A percentile compares a stretch with the other conserved stretches of the same genome.
Conservation (phyloP, 805 yeast genomes). For the Saccharomyces eubayanus region DNA sequence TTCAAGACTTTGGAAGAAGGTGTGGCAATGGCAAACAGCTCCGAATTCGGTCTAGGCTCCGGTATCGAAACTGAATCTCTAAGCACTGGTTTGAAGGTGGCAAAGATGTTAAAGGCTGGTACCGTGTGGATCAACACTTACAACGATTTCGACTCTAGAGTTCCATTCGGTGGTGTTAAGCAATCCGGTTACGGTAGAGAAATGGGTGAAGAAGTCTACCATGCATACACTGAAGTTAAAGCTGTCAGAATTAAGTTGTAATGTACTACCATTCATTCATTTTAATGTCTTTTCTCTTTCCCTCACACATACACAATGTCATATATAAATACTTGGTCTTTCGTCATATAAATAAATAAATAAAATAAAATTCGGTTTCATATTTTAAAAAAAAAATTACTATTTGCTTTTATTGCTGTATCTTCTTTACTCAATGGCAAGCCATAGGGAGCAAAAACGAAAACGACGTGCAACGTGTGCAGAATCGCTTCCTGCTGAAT, state of each 20-base stretch:
- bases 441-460: no score
- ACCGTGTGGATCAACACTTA: conserved; percentile 76
- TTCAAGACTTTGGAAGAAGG: conserved; percentile 63
- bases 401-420: neutral
- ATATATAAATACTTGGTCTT: neutral
- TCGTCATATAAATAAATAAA: neutral
- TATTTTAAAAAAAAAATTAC: neutral
- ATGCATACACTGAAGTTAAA: conserved; percentile 66
- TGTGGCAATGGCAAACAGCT: conserved; percentile 55
- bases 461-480: no score
- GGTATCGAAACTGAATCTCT: conserved; percentile 64
- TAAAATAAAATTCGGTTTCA: neutral
- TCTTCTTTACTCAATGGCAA: no score
- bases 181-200: conserved; percentile 81
- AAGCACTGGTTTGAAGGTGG: conserved; percentile 53
- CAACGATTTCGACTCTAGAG: conserved; percentile 65
- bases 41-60: conserved; percentile 73
- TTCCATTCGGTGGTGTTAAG: conserved; percentile 78
- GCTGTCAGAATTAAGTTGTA: conserved; percentile 54
- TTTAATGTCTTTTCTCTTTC: no score
- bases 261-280: neutral
- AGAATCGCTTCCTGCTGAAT: no score
- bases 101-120: conserved; percentile 63
- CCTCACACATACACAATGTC: neutral
- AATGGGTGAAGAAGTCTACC: conserved; percentile 74